Conservation (phyloP, 495 filamentous ascomycete species). For the Xylaria cubensis region DNA sequence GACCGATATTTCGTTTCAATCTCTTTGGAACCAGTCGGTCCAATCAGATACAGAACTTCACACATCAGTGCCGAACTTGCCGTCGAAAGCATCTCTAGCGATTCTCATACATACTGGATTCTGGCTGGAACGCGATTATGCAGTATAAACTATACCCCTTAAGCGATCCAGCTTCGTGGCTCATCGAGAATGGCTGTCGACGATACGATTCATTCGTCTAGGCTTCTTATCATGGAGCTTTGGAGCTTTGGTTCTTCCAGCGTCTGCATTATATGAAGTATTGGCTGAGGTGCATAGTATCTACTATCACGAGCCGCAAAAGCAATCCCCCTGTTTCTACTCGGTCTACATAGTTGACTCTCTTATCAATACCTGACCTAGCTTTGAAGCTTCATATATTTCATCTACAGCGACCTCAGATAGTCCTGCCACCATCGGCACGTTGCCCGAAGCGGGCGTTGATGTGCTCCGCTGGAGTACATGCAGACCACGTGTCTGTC, state of each 20-base stretch:
- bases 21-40: not conserved
- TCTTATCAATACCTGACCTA: not conserved
- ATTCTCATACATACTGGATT: not conserved
- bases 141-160: not conserved
- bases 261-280: not conserved
- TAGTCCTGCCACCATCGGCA: constrained; percentile 7
- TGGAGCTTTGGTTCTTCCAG: constrained; percentile 1
- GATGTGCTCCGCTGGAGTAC: constrained; percentile 22
- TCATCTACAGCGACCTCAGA: not conserved
- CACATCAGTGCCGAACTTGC: not conserved
- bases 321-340: not conserved
- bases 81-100: not conserved
- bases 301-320: not conserved
- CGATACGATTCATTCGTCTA: not conserved
- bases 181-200: not conserved
- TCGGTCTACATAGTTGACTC: not conserved
- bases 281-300: constrained; percentile 1
- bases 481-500: constrained; percentile 17
- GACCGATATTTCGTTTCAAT: not conserved
- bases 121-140: too few relatives aligned
- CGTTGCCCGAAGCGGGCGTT: constrained; percentile 2
- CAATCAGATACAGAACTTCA: not conserved
- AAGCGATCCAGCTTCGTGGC: not conserved
- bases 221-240: not conserved
- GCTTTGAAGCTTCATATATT: not conserved